These are phyloP conservation scores for Sphagnum magellanicum DNA, from an alignment of 228 moss, liverwort and hornwort species.

Conservation along the genomic window DNA sequence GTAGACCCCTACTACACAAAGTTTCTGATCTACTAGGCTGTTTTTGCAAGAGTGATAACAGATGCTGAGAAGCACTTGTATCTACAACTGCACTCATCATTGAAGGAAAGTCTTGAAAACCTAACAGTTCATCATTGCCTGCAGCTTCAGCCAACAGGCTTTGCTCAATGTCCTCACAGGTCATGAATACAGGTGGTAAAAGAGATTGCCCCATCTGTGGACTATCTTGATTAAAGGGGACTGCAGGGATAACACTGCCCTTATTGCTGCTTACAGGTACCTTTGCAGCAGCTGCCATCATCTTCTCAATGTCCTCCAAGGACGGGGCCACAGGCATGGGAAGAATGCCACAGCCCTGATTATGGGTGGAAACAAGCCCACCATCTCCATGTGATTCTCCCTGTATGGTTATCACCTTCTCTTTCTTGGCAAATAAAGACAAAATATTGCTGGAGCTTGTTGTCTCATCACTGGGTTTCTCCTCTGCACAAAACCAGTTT, in stretches of 20 bases:
- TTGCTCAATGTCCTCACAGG: constrained; percentile 97
- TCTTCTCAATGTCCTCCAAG: constrained; percentile 88
- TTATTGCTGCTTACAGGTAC: constrained; percentile 5
- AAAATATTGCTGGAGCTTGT: constrained; percentile 43
- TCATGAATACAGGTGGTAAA: constrained; percentile 67
- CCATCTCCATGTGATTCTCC: no score
- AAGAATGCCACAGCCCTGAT: constrained; percentile 45
- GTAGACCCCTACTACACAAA: constrained; percentile 5
- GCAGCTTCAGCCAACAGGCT: constrained; percentile 82
- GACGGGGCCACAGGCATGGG: constrained; percentile 96
- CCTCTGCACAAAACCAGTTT: constrained; percentile 29
- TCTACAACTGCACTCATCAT: constrained; percentile 28
- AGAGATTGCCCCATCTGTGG: constrained; percentile 13
- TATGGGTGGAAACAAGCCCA: constrained; percentile 3
- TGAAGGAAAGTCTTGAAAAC: constrained; percentile 13
- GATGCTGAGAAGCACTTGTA: constrained; percentile 76
- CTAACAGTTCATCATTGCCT: constrained; percentile 18
- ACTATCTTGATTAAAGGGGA: background rate
- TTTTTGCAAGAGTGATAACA: constrained; percentile 81
- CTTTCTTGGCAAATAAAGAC: constrained; percentile 57
- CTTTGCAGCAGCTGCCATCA: constrained; percentile 44
- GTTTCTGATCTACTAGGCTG: constrained; percentile 23
- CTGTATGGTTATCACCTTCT: background rate
- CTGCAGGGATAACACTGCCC: background rate
- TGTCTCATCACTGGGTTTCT: constrained; percentile 29